These are phyloP conservation scores for Myriosclerotinia scirpicola DNA, from an alignment of 2,329 filamentous ascomycete species.

Conservation along the genomic window DNA sequence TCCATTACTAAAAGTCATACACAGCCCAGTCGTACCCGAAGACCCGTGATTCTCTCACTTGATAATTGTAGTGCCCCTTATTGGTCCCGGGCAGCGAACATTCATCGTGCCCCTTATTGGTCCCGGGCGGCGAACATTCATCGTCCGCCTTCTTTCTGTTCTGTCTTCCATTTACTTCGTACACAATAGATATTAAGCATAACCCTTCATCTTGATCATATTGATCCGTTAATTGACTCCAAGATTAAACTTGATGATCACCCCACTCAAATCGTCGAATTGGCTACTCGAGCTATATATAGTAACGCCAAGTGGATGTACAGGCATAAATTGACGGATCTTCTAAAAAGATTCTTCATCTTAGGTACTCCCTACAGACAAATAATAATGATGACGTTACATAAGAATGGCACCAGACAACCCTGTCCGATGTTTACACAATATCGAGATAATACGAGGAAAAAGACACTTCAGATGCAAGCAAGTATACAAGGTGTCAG, in stretches of 20 bases:
- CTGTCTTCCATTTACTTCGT: not conserved
- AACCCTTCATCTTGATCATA: not conserved
- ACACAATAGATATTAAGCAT: constrained; percentile 14
- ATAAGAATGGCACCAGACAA: constrained; percentile 6
- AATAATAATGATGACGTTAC: constrained; percentile 11
- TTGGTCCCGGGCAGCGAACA: not conserved
- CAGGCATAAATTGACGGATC: constrained; percentile 13
- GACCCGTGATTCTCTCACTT: constrained; percentile 1
- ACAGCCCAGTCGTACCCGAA: constrained; percentile 7
- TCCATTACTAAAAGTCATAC: not conserved
- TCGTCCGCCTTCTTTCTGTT: not conserved
- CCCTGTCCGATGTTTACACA: constrained; percentile 3
- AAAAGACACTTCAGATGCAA: constrained; percentile 1
- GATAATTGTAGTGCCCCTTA: not conserved
- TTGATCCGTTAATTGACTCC: not conserved
- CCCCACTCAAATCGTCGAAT: constrained; percentile 8
- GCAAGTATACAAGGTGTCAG: constrained; percentile 8
- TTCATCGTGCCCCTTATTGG: not conserved
- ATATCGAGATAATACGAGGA: constrained; percentile 8
- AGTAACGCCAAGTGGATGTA: constrained; percentile 7
- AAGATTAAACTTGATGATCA: constrained; percentile 9
- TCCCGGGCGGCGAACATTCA: not conserved
- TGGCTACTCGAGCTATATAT: constrained; percentile 2
- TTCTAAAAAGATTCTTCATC: constrained; percentile 13
- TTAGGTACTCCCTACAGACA: not conserved